Base-by-base conservation (phyloP, 306 rosid genomes). In the Castanea crenata region DNA sequence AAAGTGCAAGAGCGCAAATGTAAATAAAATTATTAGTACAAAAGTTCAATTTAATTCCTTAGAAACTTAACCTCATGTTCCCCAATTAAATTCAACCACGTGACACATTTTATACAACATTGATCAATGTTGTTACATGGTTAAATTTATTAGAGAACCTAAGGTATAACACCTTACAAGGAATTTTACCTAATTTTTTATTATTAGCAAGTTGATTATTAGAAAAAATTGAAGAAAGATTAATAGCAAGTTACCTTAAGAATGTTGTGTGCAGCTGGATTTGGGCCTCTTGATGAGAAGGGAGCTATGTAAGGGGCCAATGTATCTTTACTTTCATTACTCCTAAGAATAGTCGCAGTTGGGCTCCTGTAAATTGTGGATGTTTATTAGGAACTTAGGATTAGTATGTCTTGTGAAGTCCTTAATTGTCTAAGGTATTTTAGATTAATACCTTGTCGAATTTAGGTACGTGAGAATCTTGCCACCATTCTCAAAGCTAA, bases 271-370 rank as follows among this genome's bases (percentile, higher is more conserved):
- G 78, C 69, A 19, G 67, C 13, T 15, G 8, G 34, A 58, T 51
- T 81, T 44, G 89, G 87, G 71, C 89, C 89, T 55, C 86, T 83
- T 52, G 86, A 72, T 1, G 90, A 87, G 69, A 83, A 87, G 21
- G 63, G 59, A 19, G 73, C 80, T 27, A 87, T 74, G n/a, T 6
- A 3, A 31, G 87, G 87, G 38, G 89, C 89, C 19, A 46, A 31
- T 58, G 55, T 54, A 57, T 83, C 55, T 20, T 41, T 71, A 21
- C 1, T 31, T 57, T 65, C 69, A n/a, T 25, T 14, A 38, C 85
- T 83, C 74, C 75, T 83, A 25, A 25, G 69, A 75, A 84, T 78
- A 58, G 89, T 77, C 10, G 81, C 87, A 9, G 79, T 83, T 78
- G 86, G 80, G 29, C 12, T 19, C 38, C 81, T 78, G 31, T 13